Evolutionary conservation across 306 rosid species (phyloP).

Genomic region (Rosa chinensis): DNA sequence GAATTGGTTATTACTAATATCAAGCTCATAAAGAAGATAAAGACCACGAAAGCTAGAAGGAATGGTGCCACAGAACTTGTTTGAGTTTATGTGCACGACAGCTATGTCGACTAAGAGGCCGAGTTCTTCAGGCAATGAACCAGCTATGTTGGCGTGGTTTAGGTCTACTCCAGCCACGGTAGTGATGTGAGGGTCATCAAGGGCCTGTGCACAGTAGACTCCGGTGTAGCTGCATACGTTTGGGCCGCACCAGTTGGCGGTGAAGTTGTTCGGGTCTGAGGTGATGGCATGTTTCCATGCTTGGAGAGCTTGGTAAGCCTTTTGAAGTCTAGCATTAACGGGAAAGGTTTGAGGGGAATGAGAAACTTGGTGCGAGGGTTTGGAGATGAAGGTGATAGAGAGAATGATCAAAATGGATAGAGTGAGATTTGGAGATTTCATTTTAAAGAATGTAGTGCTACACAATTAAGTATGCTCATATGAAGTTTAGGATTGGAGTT

Average conservation of each 20-base stretch:
- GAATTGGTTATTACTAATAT: constrained; percentile 71
- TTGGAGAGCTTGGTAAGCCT: constrained; percentile 78
- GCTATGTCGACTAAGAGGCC: constrained; percentile 72
- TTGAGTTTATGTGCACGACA: constrained; percentile 78
- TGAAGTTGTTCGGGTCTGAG: constrained; percentile 66
- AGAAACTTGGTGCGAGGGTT: constrained; percentile 51
- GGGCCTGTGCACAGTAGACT: constrained; percentile 72
- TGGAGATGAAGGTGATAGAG: constrained; percentile 26
- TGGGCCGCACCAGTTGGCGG: constrained; percentile 69
- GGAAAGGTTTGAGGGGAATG: constrained; percentile 24
- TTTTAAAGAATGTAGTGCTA: background rate
- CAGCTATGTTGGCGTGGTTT: constrained; percentile 65
- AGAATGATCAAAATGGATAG: constrained; percentile 17
- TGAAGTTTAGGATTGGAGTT: constrained; percentile 2
- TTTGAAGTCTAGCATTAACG: constrained; percentile 58
- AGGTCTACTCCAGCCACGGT: constrained; percentile 93
- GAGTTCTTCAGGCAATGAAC: constrained; percentile 67
- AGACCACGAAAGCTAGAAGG: constrained; percentile 48
- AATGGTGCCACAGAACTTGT: constrained; percentile 64
- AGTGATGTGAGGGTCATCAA: constrained; percentile 44
- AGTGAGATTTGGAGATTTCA: constrained; percentile 22
- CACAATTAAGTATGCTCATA: background rate
- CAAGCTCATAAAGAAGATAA: constrained; percentile 57
- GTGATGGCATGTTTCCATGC: constrained; percentile 74
- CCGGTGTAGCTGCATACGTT: constrained; percentile 86